Evolutionary conservation across 139 green algal genomes (phyloP).

Genomic region (Nannochloris sp.): DNA sequence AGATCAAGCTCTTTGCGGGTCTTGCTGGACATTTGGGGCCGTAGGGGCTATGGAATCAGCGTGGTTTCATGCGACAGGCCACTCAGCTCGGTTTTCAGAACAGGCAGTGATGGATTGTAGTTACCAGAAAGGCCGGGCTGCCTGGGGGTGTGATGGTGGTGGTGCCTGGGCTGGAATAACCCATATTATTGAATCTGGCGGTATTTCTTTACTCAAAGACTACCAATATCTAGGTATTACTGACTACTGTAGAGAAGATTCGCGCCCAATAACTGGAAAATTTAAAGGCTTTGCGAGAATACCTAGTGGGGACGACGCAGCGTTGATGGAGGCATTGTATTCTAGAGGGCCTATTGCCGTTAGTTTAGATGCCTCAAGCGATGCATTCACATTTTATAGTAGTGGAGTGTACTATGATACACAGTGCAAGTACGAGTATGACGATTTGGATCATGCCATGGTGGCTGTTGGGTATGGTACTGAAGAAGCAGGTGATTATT

Average conservation of each 20-base stretch:
- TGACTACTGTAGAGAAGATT: constrained; percentile 23
- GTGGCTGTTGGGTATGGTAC: constrained; percentile 68
- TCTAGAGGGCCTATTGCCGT: constrained; percentile 26
- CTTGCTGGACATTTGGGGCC: constrained; percentile 45
- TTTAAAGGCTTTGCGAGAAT: constrained; percentile 43
- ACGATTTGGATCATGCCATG: constrained; percentile 66
- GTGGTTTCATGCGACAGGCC: constrained; percentile 49
- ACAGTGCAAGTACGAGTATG: constrained; percentile 38
- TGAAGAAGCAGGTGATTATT: constrained; percentile 30
- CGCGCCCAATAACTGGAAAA: not conserved
- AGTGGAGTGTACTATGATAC: constrained; percentile 26
- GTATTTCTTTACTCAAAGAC: constrained; percentile 15
- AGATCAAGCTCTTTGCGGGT: constrained; percentile 64
- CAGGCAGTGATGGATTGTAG: constrained; percentile 72
- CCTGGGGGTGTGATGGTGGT: constrained; percentile 35
- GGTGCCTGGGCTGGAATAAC: constrained; percentile 17
- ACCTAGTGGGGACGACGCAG: constrained; percentile 32
- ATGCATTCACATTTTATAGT: constrained; percentile 60
- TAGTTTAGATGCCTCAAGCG: constrained; percentile 46
- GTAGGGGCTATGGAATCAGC: constrained; percentile 56
- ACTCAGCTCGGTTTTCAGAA: constrained; percentile 49
- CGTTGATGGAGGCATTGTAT: constrained; percentile 46
- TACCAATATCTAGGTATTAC: constrained; percentile 39
- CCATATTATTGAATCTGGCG: constrained; percentile 18
- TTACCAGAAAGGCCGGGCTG: constrained; percentile 19